phyloP scores from a whole-genome alignment of 371 early-diverging fungal species.

The Apophysomyces variabilis region DNA sequence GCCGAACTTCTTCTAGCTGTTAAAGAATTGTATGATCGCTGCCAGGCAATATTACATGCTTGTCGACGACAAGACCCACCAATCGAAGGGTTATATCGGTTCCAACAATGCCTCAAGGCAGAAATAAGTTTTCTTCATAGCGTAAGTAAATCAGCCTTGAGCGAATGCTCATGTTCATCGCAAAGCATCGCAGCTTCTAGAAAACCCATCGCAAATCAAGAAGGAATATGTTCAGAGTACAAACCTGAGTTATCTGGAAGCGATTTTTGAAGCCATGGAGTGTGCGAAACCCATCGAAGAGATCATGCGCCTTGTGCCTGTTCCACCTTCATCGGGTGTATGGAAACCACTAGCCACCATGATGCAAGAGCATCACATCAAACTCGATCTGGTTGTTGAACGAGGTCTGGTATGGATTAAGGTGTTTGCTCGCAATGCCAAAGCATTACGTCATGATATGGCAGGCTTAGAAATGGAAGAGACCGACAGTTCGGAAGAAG shows the following conservation, averaged over 20 bases:
- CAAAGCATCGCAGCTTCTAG: slow-evolving; percentile 33
- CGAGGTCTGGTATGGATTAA: slow-evolving; percentile 59
- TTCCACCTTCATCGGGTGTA: slow-evolving; percentile 23
- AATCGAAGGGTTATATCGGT: slow-evolving; percentile 25
- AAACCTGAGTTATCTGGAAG: slow-evolving; percentile 48
- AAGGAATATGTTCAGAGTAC: slow-evolving; percentile 48
- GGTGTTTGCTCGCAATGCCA: slow-evolving; percentile 56
- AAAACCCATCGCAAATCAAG: slow-evolving; percentile 33
- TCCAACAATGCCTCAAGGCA: slow-evolving; percentile 21
- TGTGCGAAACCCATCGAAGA: slow-evolving; percentile 21
- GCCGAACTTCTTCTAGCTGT: slow-evolving; percentile 6
- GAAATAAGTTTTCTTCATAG: slow-evolving; percentile 23
- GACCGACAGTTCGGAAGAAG: slow-evolving; percentile 16
- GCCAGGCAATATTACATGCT: slow-evolving; percentile 15
- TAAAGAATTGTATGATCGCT: slow-evolving; percentile 13
- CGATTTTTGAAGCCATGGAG: slow-evolving; percentile 44
- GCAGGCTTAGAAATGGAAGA: slow-evolving; percentile 46
- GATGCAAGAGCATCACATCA: slow-evolving; percentile 33
- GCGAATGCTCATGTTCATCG: slow-evolving; percentile 38
- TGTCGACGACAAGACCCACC: slow-evolving; percentile 6
- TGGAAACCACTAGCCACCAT: slow-evolving; percentile 40
- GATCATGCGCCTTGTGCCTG: slow-evolving; percentile 36
- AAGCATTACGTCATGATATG: slow-evolving; percentile 53
- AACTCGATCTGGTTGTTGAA: slow-evolving; percentile 58
- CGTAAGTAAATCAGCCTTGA: slow-evolving; percentile 7